Base-by-base conservation (phyloP, 179 eudicot genomes). In the Silene noctiflora region DNA sequence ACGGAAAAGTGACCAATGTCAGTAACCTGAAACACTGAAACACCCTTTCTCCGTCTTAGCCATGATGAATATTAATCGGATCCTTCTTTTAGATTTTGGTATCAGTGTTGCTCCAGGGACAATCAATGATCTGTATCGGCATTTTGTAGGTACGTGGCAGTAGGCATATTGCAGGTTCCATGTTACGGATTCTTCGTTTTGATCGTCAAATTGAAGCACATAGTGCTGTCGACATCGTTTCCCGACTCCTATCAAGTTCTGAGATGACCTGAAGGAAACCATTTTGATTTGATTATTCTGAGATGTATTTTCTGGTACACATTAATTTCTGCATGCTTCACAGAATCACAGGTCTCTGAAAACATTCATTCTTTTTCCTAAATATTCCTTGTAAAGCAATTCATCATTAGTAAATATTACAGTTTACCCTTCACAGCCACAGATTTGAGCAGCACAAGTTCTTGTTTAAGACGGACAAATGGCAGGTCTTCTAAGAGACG, bases 141-240 rank as follows among this genome's bases (percentile, higher is more conserved):
- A 13, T 17, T 62, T 70, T 83, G 56, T 83, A 94, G 98, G 97
- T 94, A 92, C 25, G 73, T 87, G 21, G 82, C 79, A 3, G 91
- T 94, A 14, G 96, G 96, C 33, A 55, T 87, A 80, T 70, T 94
- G 77, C 98, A 88, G 74, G 77, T 94, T 76, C 97, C 93, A 4
- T 89, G 92, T 81, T 94, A 78, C 56, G 89, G 91, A 63, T 21
- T 82, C 51, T 86, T 94, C 63, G 82, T 86, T 60, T 80, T 89
- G 60, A 68, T 92, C 66, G 83, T 90, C n/a, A 87, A 79, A 79
- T 27, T 86, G 71, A 91, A 92, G 76, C 84, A 82, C 72, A 60
- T 60, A 2, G 89, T 83, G 87, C 78, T 82, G 72, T 86, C 89
- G 55, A 83, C 83, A 81, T 78, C 72, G 8, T 83, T 75, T 77